Evolutionary conservation across 2,329 filamentous ascomycete genomes (phyloP), one percentile per base, ranked within the genome.

Genomic region (Fusarium neocosmosporiellum): DNA sequence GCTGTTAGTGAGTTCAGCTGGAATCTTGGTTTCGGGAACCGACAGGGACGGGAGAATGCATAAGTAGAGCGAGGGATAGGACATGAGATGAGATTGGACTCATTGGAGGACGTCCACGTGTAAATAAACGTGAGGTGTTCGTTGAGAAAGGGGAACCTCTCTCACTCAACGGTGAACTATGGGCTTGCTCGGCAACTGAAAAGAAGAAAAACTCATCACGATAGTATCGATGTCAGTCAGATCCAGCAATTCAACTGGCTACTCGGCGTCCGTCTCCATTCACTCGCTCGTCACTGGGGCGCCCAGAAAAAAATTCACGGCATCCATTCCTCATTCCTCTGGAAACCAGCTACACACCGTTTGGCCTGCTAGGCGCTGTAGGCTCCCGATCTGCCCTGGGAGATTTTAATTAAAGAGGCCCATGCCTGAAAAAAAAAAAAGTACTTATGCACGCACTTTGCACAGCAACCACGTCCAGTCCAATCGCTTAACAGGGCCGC

Each of bases 271-370:
- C 5, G n/a, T 41, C 48, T 48, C 57, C 18, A 54, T 61, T 55
- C 61, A 75, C 54, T 63, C 59, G 63, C 53, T 61, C 66, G 74
- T 72, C 71, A 64, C 55, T 57, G 72, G 63, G 69, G 31, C 72
- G 71, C 72, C 60, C 2, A 27, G n/a, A 24, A 41, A 66, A 43
- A 77, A 75, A 75, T 75, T 73, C 69, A 64, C 43, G 48, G 65
- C 71, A 75, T 77, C 76, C 48, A 77, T 77, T 78, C 74, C 75
- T 77, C 72, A 77, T 77, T 78, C 74, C 75, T 78, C 73, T 75
- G 71, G 74, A 75, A 75, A 77, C 75, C 58, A 71, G 20, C 14
- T 16, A 13, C 11, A 65, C 59, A 37, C 46, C 59, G 59, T 43
- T 71, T 72, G 66, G 41, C 54, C 59, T 48, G 57, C 61, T 72